Evolutionary conservation across 2,329 filamentous ascomycete genomes (phyloP).

Genomic region (Acarospora socialis): DNA sequence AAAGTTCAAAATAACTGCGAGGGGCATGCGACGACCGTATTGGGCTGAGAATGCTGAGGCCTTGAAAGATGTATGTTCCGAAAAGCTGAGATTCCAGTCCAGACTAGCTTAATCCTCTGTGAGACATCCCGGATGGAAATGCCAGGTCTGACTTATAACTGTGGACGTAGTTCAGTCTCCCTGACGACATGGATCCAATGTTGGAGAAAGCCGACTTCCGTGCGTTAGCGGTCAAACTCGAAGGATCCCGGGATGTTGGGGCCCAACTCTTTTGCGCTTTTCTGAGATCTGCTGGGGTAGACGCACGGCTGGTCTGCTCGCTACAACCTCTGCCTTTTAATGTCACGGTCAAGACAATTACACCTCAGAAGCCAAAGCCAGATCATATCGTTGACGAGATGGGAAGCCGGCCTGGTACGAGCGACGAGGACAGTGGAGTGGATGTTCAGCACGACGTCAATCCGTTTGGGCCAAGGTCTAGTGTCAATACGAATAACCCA

Average conservation of each 20-base stretch:
- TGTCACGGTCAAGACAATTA: slow-evolving; percentile 29
- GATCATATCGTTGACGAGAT: slow-evolving; percentile 22
- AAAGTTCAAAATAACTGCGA: slow-evolving; percentile 56
- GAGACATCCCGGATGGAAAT: slow-evolving; percentile 14
- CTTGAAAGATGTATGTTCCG: slow-evolving; percentile 42
- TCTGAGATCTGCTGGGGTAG: slow-evolving; percentile 66
- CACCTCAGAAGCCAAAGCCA: slow-evolving; percentile 26
- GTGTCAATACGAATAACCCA: no score
- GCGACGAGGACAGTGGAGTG: slow-evolving; percentile 10
- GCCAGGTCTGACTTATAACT: slow-evolving; percentile 9
- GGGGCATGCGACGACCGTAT: slow-evolving; percentile 53
- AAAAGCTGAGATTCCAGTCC: no score
- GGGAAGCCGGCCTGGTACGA: slow-evolving; percentile 10
- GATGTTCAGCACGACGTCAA: slow-evolving; percentile 4
- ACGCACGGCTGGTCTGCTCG: slow-evolving; percentile 75
- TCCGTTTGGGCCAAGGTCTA: slow-evolving; percentile 16
- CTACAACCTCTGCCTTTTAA: slow-evolving; percentile 67
- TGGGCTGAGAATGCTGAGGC: slow-evolving; percentile 60
- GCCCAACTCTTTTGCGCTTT: slow-evolving; percentile 84
- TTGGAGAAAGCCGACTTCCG: slow-evolving; percentile 61
- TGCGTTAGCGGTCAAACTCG: slow-evolving; percentile 50
- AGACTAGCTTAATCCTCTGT: slow-evolving; percentile 8
- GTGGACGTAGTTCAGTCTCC: slow-evolving; percentile 43
- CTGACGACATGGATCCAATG: slow-evolving; percentile 51
- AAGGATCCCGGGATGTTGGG: slow-evolving; percentile 78